These are phyloP conservation scores for Canariomyces notabilis DNA, from an alignment of 2,329 filamentous ascomycete genomes.

Conservation along the genomic window DNA sequence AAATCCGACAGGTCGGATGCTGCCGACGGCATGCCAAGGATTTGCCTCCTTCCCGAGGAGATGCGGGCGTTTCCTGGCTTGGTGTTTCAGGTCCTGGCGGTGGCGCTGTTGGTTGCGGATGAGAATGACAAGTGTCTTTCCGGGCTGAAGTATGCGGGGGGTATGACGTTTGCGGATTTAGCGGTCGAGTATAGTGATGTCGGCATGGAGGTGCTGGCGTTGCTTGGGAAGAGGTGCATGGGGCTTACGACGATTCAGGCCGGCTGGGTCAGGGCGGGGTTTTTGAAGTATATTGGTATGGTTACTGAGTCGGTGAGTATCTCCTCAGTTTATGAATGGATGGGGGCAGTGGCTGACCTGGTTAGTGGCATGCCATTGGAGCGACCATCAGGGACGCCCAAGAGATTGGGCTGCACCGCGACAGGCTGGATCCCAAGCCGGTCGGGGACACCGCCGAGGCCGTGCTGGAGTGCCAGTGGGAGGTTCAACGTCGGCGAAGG, in stretches of 20 bases:
- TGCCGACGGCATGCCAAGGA: no score
- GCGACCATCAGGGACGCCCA: slow-evolving; percentile 57
- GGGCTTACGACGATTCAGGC: slow-evolving; percentile 53
- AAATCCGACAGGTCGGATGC: no score
- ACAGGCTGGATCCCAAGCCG: slow-evolving; percentile 47
- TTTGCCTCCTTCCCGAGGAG: slow-evolving; percentile 46
- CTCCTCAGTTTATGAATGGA: not conserved
- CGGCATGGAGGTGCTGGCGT: slow-evolving; percentile 45
- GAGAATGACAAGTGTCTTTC: slow-evolving; percentile 46
- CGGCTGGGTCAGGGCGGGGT: slow-evolving; percentile 51
- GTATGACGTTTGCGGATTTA: slow-evolving; percentile 57
- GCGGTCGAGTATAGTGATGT: slow-evolving; percentile 57
- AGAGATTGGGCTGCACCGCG: slow-evolving; percentile 56
- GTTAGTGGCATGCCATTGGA: slow-evolving; percentile 51
- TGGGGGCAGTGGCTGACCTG: slow-evolving; percentile 11
- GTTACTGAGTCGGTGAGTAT: slow-evolving; percentile 51
- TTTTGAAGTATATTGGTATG: slow-evolving; percentile 54
- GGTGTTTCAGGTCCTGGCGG: slow-evolving; percentile 54
- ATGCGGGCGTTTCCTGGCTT: slow-evolving; percentile 55
- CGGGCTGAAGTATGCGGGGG: slow-evolving; percentile 52
- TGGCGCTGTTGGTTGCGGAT: slow-evolving; percentile 47
- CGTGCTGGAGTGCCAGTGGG: slow-evolving; percentile 53
- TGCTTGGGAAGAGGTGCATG: slow-evolving; percentile 54
- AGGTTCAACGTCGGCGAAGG: slow-evolving; percentile 49
- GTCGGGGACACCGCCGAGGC: slow-evolving; percentile 42